Evolutionary conservation across 2,329 filamentous ascomycete genomes (phyloP).

Genomic region (Trichoderma atrobrunneum): DNA sequence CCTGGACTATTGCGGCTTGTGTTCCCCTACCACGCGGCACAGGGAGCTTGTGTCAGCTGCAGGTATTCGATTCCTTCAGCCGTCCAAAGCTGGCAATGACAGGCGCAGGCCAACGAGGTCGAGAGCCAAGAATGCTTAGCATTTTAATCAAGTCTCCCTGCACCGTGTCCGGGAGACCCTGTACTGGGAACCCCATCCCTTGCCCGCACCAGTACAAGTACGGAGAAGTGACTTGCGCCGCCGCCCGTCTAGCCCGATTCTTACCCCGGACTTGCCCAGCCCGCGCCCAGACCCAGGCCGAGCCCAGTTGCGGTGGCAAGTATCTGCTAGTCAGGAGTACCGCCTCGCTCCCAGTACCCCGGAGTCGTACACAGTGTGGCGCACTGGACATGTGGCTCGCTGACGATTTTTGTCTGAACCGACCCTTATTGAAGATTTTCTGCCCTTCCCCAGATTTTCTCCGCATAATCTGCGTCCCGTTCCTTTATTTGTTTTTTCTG

Average conservation of each 20-base stretch:
- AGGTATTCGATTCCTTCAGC: constrained; percentile 9
- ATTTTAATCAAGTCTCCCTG: neutral
- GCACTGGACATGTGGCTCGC: neutral
- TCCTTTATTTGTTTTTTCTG: neutral
- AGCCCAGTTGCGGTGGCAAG: neutral
- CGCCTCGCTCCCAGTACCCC: neutral
- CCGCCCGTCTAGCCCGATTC: neutral
- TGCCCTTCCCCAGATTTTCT: constrained; percentile 15
- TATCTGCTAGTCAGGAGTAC: constrained; percentile 2
- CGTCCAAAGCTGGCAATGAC: neutral
- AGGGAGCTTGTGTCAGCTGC: constrained; percentile 4
- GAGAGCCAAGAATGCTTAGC: neutral
- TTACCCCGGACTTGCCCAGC: neutral
- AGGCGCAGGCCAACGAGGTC: neutral
- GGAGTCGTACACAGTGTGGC: neutral
- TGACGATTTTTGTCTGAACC: neutral
- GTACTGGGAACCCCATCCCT: neutral
- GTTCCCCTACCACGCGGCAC: neutral
- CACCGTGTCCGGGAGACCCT: neutral
- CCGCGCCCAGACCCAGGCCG: neutral
- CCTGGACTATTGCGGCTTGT: neutral
- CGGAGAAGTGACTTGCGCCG: neutral
- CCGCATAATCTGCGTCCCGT: constrained; percentile 8
- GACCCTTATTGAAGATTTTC: neutral
- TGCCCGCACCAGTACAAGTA: neutral